These are phyloP conservation scores for Cystobasidiaceae sp. DNA, from an alignment of 1,284 basidiomycete species.

Conservation along the genomic window DNA sequence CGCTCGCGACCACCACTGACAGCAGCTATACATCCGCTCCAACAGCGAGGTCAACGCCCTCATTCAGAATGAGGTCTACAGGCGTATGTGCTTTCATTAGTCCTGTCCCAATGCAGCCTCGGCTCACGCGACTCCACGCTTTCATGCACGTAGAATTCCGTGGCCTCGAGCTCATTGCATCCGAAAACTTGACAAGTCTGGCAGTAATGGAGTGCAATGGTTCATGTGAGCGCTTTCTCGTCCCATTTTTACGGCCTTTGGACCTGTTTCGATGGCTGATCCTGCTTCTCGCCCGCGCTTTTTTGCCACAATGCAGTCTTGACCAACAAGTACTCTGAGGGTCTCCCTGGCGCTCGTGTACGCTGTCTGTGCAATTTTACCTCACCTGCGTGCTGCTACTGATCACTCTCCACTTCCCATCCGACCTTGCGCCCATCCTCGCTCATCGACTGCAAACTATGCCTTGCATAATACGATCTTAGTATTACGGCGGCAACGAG, in stretches of 20 bases:
- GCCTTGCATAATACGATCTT: background rate
- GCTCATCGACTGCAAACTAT: too few species aligned
- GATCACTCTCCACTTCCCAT: too few species aligned
- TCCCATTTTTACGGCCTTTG: background rate
- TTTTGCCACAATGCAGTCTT: slow-evolving; percentile 29
- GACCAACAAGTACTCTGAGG: slow-evolving; percentile 48
- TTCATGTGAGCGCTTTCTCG: slow-evolving; percentile 47
- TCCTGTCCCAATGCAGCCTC: background rate
- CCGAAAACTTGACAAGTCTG: slow-evolving; percentile 91
- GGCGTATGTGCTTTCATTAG: slow-evolving; percentile 22
- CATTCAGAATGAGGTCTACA: slow-evolving; percentile 98
- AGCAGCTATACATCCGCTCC: slow-evolving; percentile 64
- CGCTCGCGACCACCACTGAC: slow-evolving; percentile 55
- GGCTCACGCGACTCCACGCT: slow-evolving; percentile 29
- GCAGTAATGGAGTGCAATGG: slow-evolving; percentile 98
- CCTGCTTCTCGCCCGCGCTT: too few species aligned
- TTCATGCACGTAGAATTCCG: slow-evolving; percentile 64
- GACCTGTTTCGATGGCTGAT: background rate
- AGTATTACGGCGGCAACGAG: slow-evolving; percentile 45
- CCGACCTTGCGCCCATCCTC: too few species aligned
- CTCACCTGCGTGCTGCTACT: background rate
- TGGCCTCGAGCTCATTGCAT: slow-evolving; percentile 93
- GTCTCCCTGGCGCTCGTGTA: slow-evolving; percentile 77
- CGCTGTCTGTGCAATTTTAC: slow-evolving; percentile 62
- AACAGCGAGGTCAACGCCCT: slow-evolving; percentile 95